Evolutionary conservation across 257 asterid species (phyloP).

Genomic region (Salvia hispanica): DNA sequence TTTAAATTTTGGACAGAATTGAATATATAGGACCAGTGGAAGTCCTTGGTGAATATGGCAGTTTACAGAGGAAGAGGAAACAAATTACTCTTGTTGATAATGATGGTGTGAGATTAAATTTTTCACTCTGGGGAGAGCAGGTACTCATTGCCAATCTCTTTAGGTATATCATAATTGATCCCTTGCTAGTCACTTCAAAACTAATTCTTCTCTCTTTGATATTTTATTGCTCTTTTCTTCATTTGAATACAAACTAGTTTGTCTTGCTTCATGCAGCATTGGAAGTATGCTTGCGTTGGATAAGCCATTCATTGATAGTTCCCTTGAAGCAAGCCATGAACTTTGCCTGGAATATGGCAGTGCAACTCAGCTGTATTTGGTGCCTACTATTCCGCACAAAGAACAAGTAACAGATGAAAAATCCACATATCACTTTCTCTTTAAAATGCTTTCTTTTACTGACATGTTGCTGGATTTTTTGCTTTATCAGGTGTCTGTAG

Average conservation of each 20-base stretch:
- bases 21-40: constrained; percentile 77
- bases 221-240: not conserved
- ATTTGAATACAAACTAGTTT: constrained; percentile 4
- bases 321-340: constrained; percentile 46
- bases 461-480: constrained; percentile 11
- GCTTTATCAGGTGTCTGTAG: constrained; percentile 61
- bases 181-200: not conserved
- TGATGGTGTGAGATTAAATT: constrained; percentile 59
- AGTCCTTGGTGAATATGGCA: constrained; percentile 57
- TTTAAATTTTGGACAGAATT: constrained; percentile 53
- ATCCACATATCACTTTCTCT: constrained; percentile 19
- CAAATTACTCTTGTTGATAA: constrained; percentile 78
- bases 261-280: constrained; percentile 51
- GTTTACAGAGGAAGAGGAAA: constrained; percentile 70
- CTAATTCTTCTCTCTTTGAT: not conserved
- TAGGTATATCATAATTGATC: constrained; percentile 50
- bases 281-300: constrained; percentile 97
- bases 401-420: constrained; percentile 61
- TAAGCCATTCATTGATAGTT: constrained; percentile 71
- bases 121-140: constrained; percentile 94
- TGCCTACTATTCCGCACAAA: constrained; percentile 69
- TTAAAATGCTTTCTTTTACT: constrained; percentile 15
- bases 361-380: constrained; percentile 77
- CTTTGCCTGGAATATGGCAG: constrained; percentile 87
- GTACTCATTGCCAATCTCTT: constrained; percentile 68